Conservation (phyloP, 208 protist genomes). For the Leishmania amazonensis region DNA sequence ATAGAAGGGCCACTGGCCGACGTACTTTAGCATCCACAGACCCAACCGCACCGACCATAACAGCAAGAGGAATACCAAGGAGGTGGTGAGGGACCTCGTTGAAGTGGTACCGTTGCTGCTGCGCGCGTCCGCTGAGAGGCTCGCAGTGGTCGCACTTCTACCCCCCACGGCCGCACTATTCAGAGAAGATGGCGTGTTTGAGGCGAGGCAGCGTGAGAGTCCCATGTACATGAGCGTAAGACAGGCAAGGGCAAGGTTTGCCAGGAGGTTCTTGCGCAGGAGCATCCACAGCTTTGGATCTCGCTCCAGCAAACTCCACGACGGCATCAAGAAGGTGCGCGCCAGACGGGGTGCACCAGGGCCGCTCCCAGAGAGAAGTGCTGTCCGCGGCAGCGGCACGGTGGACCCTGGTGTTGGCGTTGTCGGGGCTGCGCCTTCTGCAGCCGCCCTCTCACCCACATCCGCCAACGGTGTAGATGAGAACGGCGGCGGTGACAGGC, state of each 20-base stretch:
- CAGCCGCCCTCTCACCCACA: not conserved
- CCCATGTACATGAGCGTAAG: constrained; percentile 28
- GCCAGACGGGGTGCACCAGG: not conserved
- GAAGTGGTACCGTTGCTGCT: not conserved
- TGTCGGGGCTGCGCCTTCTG: not conserved
- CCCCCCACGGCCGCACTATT: not conserved
- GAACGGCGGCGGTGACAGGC: not conserved
- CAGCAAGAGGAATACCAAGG: not conserved
- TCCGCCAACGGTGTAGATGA: not conserved
- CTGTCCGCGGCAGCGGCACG: not conserved
- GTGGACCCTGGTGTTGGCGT: not conserved
- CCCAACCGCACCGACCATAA: constrained; percentile 22
- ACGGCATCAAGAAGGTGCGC: constrained; percentile 27
- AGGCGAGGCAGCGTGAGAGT: constrained; percentile 14
- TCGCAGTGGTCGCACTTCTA: not conserved
- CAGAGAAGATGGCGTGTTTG: not conserved
- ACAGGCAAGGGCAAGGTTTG: constrained; percentile 24
- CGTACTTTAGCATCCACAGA: constrained; percentile 33
- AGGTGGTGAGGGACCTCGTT: constrained; percentile 4
- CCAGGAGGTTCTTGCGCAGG: constrained; percentile 41
- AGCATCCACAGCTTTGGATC: constrained; percentile 49
- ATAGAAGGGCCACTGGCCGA: constrained; percentile 47
- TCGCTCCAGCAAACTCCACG: constrained; percentile 35
- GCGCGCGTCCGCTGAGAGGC: not conserved
- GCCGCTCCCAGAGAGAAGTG: not conserved